phyloP scores from a whole-genome alignment of 2,329 filamentous ascomycete genomes.

The Epicoccum nigrum region DNA sequence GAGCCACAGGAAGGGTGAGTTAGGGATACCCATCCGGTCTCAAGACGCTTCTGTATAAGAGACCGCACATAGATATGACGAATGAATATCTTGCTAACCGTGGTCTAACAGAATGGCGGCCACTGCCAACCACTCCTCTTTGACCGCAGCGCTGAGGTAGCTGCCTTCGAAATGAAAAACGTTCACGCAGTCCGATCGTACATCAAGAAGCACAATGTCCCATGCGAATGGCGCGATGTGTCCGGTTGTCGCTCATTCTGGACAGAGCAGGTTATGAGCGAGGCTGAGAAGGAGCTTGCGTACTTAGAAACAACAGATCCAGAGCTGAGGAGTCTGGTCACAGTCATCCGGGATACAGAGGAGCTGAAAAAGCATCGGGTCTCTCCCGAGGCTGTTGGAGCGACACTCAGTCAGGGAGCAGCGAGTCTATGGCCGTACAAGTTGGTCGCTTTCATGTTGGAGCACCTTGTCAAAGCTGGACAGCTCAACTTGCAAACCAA shows the following conservation, averaged over 20 bases:
- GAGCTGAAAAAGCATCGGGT: constrained; percentile 60
- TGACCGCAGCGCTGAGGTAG: constrained; percentile 63
- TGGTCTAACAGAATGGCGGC: constrained; percentile 53
- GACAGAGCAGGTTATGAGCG: constrained; percentile 60
- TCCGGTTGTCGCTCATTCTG: constrained; percentile 70
- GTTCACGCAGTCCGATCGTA: constrained; percentile 66
- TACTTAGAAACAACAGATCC: constrained; percentile 60
- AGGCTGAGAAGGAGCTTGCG: constrained; percentile 59
- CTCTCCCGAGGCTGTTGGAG: constrained; percentile 60
- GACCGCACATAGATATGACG: too few species aligned
- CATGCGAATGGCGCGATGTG: constrained; percentile 72
- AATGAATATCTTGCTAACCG: not conserved
- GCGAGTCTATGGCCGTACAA: constrained; percentile 85
- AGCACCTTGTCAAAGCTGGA: constrained; percentile 58
- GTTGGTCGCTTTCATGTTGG: constrained; percentile 74
- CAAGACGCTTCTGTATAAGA: not conserved
- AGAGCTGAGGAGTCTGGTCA: constrained; percentile 58
- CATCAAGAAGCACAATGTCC: constrained; percentile 62
- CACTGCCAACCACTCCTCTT: constrained; percentile 79
- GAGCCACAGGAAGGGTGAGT: constrained; percentile 78
- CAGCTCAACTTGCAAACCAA: constrained; percentile 76
- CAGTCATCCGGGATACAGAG: constrained; percentile 48
- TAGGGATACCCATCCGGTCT: not conserved
- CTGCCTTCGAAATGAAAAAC: constrained; percentile 74
- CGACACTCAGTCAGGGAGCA: constrained; percentile 68